A percentile compares a stretch with the other conserved stretches of the same genome.
Conservation (phyloP, 2,329 filamentous ascomycete genomes). For the Cryphonectria parasitica region DNA sequence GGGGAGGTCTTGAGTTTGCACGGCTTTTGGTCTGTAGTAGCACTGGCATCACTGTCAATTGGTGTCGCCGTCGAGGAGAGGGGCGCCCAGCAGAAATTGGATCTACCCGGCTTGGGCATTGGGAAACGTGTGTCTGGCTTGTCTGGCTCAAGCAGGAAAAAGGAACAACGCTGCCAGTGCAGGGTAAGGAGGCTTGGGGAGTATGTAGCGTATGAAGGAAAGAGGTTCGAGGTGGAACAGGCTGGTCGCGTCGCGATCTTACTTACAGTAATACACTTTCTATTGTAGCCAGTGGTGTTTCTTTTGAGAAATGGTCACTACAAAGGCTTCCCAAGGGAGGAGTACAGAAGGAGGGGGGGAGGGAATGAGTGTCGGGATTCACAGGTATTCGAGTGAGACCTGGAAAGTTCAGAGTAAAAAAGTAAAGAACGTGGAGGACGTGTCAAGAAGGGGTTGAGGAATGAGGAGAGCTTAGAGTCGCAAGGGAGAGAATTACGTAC, state of each 20-base stretch:
- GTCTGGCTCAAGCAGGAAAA: not conserved
- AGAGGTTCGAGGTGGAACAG: not conserved
- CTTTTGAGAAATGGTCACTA: not conserved
- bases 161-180: not conserved
- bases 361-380: not conserved
- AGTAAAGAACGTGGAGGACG: constrained; percentile 7
- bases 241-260: not conserved
- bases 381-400: not conserved
- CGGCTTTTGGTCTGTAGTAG: not conserved
- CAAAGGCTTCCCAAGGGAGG: not conserved
- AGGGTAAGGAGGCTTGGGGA: not conserved
- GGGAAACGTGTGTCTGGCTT: not conserved
- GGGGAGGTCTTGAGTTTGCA: constrained; percentile 13
- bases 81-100: not conserved
- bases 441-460: not conserved
- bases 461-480: not conserved
- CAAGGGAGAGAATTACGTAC: constrained; percentile 7
- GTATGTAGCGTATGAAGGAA: not conserved
- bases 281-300: no score
- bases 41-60: constrained; percentile 5
- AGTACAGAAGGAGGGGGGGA: not conserved
- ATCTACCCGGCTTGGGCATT: constrained; percentile 4
- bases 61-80: constrained; percentile 4
- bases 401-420: not conserved
- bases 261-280: constrained; percentile 3